phyloP scores from a whole-genome alignment of 441 rosid species.

The Euphorbia celastroides region DNA sequence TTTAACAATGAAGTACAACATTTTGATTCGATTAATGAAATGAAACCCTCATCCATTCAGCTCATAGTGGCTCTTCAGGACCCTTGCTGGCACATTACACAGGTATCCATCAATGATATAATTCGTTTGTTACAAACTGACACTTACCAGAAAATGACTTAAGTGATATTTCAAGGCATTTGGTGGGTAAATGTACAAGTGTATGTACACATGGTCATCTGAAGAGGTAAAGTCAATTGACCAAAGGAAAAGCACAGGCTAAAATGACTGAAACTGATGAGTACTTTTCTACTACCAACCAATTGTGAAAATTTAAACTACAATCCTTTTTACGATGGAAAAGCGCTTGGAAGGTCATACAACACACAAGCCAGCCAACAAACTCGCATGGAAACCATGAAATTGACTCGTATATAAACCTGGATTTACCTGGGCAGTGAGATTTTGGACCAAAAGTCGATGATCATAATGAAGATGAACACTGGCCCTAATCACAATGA shows the following conservation, averaged over 20 bases:
- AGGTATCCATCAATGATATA: neutral
- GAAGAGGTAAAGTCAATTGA: neutral
- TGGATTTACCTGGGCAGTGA: constrained; percentile 62
- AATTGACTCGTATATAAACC: neutral
- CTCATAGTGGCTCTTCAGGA: neutral
- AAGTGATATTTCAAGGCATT: neutral
- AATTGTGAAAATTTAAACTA: neutral
- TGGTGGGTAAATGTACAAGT: neutral
- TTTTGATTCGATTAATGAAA: neutral
- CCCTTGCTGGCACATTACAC: neutral
- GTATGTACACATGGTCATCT: neutral
- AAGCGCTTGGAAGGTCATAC: neutral
- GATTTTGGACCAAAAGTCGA: constrained; percentile 74
- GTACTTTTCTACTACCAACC: too few relatives aligned
- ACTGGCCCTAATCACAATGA: constrained; percentile 81
- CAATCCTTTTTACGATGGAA: neutral
- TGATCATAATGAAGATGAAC: constrained; percentile 92
- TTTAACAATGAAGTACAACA: neutral
- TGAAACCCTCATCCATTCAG: neutral
- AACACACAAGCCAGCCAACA: neutral
- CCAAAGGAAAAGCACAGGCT: neutral
- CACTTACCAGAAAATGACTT: neutral
- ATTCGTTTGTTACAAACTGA: neutral
- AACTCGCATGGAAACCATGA: constrained; percentile 6
- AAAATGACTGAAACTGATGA: neutral